A percentile compares a stretch with the other conserved stretches of the same genome.
Evolutionary conservation across 2,329 filamentous ascomycete species (phyloP).

Genomic region (Alternaria sp.): DNA sequence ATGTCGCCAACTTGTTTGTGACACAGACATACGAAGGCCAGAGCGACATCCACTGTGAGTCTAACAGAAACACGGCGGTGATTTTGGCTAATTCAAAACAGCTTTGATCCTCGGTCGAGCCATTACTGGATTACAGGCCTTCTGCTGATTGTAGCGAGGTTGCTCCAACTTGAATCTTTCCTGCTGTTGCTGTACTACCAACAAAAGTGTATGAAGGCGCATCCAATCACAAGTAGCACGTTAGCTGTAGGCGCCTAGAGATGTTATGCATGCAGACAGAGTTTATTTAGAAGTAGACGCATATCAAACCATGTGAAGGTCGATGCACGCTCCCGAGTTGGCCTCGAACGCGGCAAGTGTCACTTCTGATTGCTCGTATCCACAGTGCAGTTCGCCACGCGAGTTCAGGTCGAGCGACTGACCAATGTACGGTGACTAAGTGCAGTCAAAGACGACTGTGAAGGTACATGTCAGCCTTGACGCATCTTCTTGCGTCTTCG

Average conservation of each 20-base stretch:
- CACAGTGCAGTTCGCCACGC: constrained; percentile 14
- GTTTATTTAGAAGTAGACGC: constrained; percentile 27
- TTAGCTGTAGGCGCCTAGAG: constrained; percentile 15
- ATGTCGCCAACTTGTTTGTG: constrained; percentile 95
- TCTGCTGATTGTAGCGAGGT: constrained; percentile 61
- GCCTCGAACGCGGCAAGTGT: constrained; percentile 28
- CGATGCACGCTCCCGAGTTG: constrained; percentile 12
- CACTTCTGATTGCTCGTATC: constrained; percentile 29
- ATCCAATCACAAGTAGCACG: constrained; percentile 8
- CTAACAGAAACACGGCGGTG: background rate
- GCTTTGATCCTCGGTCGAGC: constrained; percentile 61
- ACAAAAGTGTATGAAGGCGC: constrained; percentile 1
- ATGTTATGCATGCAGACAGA: constrained; percentile 29
- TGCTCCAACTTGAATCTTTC: background rate
- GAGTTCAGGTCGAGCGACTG: constrained; percentile 17
- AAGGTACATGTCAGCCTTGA: constrained; percentile 37
- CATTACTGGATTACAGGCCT: constrained; percentile 76
- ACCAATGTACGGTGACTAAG: constrained; percentile 27
- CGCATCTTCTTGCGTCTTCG: constrained; percentile 35
- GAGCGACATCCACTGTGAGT: constrained; percentile 94
- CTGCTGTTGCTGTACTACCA: constrained; percentile 16
- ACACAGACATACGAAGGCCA: constrained; percentile 98
- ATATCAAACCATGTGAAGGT: constrained; percentile 22
- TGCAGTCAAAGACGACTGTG: constrained; percentile 17
- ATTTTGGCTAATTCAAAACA: constrained; percentile 45